Base-by-base conservation (phyloP, 1,139 yeast genomes). In the Kodamaea sp. region DNA sequence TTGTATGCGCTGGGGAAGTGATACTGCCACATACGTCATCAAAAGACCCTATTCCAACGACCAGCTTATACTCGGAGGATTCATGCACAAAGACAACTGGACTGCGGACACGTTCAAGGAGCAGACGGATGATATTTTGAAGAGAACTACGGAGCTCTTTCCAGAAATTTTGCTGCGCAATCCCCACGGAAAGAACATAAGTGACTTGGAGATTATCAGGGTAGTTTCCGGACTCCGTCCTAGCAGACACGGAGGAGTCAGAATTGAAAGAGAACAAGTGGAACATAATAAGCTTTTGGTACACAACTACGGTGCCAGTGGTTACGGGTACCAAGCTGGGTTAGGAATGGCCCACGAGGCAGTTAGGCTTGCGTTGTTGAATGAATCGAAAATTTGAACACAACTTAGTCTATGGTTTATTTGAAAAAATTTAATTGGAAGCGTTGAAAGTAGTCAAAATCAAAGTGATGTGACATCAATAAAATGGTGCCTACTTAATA, bases 291-390 rank as follows among this genome's bases (percentile, higher is more conserved):
- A 46, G 22, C 38, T 63, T 1, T 45, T 78, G 14, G 41, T 83
- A 11, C 89, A 83, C 51, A 80, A 82, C 55, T 82, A 82, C 50
- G 94, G 94, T 20, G 87, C 89, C 7, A 71, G 80, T 26, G 94
- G 94, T 0, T 77, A 82, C 37, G 94, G 94, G 2, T 83, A 77
- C 58, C 90, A 82, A 57, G 73, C 84, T 4, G 88, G 88, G 0
- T 66, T 73, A 16, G 88, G 85, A 1, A 80, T 82, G 83, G 76
- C 80, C 8, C 20, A 39, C 22, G 41, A 41, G 22, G 43, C 42
- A 2, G 45, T 41, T 3, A 23, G 38, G 7, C 28, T 41, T n/a
- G 45, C 42, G 1, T 31, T 41, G 16, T 9, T 10, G 13, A 20
- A 21, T 5, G 34, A 37, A 2, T 15, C 29, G 12, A 41, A 41